Percentiles rank a stretch among this genome's conserved stretches.
Conservation (phyloP, 164 flowering plant genomes). For the Chimonanthus praecox region DNA sequence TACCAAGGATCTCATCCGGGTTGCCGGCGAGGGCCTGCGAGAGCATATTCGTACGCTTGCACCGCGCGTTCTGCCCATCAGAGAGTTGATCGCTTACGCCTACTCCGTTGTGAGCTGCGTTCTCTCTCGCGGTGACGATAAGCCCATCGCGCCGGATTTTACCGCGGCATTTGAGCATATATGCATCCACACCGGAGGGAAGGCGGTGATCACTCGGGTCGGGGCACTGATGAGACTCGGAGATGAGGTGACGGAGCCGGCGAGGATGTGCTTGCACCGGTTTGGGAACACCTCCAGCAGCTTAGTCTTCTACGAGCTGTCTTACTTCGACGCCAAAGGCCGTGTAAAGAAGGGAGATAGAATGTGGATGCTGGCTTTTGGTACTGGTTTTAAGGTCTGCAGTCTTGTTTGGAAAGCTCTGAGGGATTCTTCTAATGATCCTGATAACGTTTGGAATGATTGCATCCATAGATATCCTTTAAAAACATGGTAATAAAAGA, state of each 20-base stretch:
- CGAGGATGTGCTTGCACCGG: constrained; percentile 52
- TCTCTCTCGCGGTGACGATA: constrained; percentile 19
- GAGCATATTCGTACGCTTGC: constrained; percentile 34
- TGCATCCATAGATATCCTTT: constrained; percentile 48
- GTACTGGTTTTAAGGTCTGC: constrained; percentile 64
- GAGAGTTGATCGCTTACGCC: constrained; percentile 30
- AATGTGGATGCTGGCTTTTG: constrained; percentile 61
- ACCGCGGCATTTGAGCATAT: constrained; percentile 47
- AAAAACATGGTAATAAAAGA: constrained; percentile 11
- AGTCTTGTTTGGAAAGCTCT: constrained; percentile 47
- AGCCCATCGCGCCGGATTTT: constrained; percentile 43
- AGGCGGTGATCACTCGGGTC: constrained; percentile 54
- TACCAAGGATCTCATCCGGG: constrained; percentile 55
- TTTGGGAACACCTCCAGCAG: constrained; percentile 64
- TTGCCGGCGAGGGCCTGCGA: constrained; percentile 36
- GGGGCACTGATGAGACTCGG: constrained; percentile 30
- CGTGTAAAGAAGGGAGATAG: constrained; percentile 44
- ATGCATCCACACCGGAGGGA: constrained; percentile 68
- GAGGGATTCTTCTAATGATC: constrained; percentile 22
- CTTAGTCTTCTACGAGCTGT: constrained; percentile 55
- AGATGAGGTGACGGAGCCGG: constrained; percentile 46
- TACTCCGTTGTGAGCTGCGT: constrained; percentile 20
- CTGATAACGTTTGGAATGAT: constrained; percentile 58
- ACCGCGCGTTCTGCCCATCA: constrained; percentile 42
- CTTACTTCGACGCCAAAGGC: constrained; percentile 54